Evolutionary conservation across 768 basidiomycete species (phyloP).

Genomic region (Trametopsis cervina): DNA sequence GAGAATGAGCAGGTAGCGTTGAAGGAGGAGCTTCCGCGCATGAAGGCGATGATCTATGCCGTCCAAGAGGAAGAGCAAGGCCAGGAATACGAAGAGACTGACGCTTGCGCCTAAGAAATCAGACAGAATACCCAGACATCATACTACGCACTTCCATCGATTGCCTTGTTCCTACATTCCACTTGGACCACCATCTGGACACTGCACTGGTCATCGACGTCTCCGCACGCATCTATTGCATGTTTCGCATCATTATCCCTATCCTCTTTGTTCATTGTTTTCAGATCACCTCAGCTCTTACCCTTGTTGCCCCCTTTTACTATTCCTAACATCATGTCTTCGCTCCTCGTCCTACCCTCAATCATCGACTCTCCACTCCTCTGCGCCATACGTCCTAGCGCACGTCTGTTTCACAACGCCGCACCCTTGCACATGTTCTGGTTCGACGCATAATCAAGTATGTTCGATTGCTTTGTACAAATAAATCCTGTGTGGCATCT

Average conservation of each 20-base stretch:
- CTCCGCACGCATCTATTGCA: conserved; percentile 13
- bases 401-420: background rate
- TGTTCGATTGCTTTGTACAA: conserved; percentile 1
- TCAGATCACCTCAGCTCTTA: conserved; percentile 1
- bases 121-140: background rate
- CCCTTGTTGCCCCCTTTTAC: background rate
- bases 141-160: background rate
- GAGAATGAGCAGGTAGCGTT: conserved; percentile 57
- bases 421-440: background rate
- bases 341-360: background rate
- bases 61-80: conserved; percentile 16
- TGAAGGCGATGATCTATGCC: conserved; percentile 51
- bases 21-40: conserved; percentile 45
- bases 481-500: background rate
- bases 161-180: background rate
- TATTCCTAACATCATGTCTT: background rate
- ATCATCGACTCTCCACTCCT: background rate
- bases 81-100: conserved; percentile 1
- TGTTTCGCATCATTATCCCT: conserved; percentile 7
- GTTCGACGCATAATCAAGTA: background rate
- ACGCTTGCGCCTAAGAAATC: background rate
- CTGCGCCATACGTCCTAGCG: no score
- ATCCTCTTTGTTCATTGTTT: conserved; percentile 6
- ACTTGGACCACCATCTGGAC: background rate
- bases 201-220: background rate